Evolutionary conservation across 768 basidiomycete species (phyloP), one percentile per base, ranked within the genome.

Genomic region (Lactarius deliciosus): DNA sequence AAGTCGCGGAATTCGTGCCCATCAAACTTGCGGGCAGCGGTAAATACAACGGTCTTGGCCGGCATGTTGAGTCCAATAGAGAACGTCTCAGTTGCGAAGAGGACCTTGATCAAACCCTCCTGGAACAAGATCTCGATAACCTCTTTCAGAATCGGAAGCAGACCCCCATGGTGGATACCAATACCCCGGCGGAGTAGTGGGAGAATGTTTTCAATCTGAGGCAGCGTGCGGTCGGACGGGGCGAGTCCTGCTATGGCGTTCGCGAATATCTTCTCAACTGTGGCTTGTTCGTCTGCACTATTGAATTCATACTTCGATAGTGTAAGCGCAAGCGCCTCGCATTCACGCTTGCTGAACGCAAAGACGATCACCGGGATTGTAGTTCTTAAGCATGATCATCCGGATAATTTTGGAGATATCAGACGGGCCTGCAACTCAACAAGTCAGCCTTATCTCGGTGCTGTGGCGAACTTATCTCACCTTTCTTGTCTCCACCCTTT

Each of bases 31-130:
- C 94, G 88, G 3, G 94, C 90, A 0, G 89, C 85, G 0, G 94
- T 97, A 81, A 99, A 99, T 28, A 99, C 96, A 57, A 99, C 97
- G 3, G 97, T 98, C 81, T 98, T 98, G 20, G 97, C 97, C 13
- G 97, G 97, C 97, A 99, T 99, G 78, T 99, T 99, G 54, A 99
- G 81, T 43, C 93, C 94, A 65, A 97, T 97, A 18, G 96, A 96
- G 78, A 98, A 98, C 0, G 97, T 99, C 78, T 99, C 97, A 0
- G 97, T 99, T 8, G 97, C 97, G 73, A 98, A 99, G 47, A 99
- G 85, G 38, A 94, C 95, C 76, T 99, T 99, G 80, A 98, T 94
- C 55, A 98, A 82, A 11, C 96, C 96, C 74, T 98, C 96, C 75
- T 98, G 96, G 81, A 99, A 99, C 53, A 99, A 84, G 64, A 99